phyloP scores from a whole-genome alignment of 345 rosid genomes.

The Eucalyptus viminalis region DNA sequence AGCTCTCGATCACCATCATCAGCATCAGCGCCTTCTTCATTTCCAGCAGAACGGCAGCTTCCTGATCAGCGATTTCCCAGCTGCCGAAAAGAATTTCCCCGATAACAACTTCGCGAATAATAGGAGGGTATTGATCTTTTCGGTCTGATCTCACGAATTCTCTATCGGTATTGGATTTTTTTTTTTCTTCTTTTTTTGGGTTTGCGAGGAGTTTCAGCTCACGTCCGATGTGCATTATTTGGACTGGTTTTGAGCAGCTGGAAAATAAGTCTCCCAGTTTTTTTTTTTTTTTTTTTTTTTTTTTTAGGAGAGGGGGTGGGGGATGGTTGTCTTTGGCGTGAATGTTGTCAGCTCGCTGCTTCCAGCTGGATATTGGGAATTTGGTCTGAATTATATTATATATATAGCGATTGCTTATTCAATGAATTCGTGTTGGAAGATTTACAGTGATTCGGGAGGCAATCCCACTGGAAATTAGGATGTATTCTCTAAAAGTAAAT shows the following conservation, averaged over 20 bases:
- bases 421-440: neutral
- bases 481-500: neutral
- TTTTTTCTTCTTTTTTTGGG: neutral
- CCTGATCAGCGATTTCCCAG: slow-evolving; percentile 14
- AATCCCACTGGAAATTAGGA: neutral
- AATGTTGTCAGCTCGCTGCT: neutral
- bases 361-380: neutral
- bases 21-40: neutral
- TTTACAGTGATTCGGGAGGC: neutral
- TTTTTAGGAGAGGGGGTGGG: too few species aligned
- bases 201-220: neutral
- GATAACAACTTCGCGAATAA: slow-evolving; percentile 7
- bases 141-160: neutral
- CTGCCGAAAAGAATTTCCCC: slow-evolving; percentile 6
- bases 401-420: neutral
- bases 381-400: neutral
- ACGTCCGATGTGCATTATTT: neutral
- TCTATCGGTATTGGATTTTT: neutral
- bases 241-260: neutral
- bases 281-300: neutral
- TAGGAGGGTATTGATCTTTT: slow-evolving; percentile 21
- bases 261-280: neutral
- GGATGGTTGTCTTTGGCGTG: neutral
- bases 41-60: slow-evolving; percentile 8
- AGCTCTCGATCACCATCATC: neutral